Evolutionary conservation across 1,139 yeast species (phyloP), one percentile per base, ranked within the genome.

Genomic region (Debaryomycetaceae sp.): DNA sequence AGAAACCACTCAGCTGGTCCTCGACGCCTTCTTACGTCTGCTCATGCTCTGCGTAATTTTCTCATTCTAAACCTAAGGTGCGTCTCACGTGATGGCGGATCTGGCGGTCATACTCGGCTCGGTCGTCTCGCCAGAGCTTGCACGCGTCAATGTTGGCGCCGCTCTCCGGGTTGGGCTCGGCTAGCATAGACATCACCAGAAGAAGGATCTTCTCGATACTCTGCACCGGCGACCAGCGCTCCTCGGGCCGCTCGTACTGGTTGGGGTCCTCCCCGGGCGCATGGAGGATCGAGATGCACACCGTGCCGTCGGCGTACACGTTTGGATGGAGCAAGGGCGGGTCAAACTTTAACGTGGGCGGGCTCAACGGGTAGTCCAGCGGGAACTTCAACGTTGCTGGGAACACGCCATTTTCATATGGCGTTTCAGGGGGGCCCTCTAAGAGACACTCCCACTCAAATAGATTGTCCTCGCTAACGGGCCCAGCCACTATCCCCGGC

Each of bases 111-210:
- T 78, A 91, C 45, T 72, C 80, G 3, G 61, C 70, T 33, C 89
- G 67, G 53, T 85, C 65, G 44, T 85, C 95, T 54, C 98, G 71
- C 95, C 96, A 89, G 43, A 91, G 68, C 58, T 88, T 88, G 44
- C 95, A 85, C 2, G 98, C 98, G 51, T 91, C 98, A 34, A 91
- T 83, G 51, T 91, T 88, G 30, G 98, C 98, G 4, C 96, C 97
- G 48, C 95, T 83, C 55, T 89, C 97, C 18, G 86, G 84, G 51
- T 91, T 91, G 4, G 98, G 97, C 55, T 91, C 97, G 3, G 96
- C 95, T 42, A 91, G 70, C 96, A 91, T 89, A 47, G 95, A 83
- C 73, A 88, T 78, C 17, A 91, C 97, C 55, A 95, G 83, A 38
- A 91, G 61, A 40, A 91, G 65, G 38, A 91, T 91, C 71, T 91